Evolutionary conservation across 2,329 filamentous ascomycete species (phyloP).

Genomic region (Zopfia rhizophila): DNA sequence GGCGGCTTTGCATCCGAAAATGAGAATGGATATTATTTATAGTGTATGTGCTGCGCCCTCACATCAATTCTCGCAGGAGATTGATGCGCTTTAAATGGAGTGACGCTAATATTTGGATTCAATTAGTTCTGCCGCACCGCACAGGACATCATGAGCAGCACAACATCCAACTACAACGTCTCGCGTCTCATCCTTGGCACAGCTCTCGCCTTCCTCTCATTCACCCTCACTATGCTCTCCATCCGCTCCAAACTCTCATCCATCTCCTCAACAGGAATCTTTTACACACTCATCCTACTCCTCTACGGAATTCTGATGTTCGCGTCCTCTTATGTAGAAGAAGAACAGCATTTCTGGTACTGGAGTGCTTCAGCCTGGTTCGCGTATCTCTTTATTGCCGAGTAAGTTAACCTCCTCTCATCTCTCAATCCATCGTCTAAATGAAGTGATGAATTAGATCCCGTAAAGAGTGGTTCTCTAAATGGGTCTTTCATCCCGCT

Average conservation of each 20-base stretch:
- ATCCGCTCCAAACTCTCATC: constrained; percentile 51
- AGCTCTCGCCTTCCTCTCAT: constrained; percentile 56
- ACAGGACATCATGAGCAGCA: constrained; percentile 84
- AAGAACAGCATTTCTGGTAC: constrained; percentile 99
- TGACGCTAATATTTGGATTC: not conserved
- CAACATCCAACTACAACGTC: constrained; percentile 92
- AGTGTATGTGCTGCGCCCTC: constrained; percentile 50
- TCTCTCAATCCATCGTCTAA: no score
- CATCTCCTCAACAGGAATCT: constrained; percentile 62
- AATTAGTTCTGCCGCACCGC: constrained; percentile 73
- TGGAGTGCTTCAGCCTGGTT: constrained; percentile 81
- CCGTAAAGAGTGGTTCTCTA: constrained; percentile 39
- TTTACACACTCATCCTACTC: constrained; percentile 46
- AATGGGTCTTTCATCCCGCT: constrained; percentile 42
- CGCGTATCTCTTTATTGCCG: constrained; percentile 58
- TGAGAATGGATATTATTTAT: constrained; percentile 51
- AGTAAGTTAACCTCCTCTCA: constrained; percentile 27
- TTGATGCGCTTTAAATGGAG: not conserved
- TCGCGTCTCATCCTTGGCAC: constrained; percentile 65
- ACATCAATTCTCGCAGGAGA: not conserved
- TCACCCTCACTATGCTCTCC: constrained; percentile 48
- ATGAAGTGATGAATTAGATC: no score
- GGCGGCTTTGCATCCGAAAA: constrained; percentile 14
- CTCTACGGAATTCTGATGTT: constrained; percentile 92
- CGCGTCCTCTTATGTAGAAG: constrained; percentile 96